Base-by-base conservation (phyloP, 371 early-diverging fungal genomes). In the Furculomyces boomerangus region DNA sequence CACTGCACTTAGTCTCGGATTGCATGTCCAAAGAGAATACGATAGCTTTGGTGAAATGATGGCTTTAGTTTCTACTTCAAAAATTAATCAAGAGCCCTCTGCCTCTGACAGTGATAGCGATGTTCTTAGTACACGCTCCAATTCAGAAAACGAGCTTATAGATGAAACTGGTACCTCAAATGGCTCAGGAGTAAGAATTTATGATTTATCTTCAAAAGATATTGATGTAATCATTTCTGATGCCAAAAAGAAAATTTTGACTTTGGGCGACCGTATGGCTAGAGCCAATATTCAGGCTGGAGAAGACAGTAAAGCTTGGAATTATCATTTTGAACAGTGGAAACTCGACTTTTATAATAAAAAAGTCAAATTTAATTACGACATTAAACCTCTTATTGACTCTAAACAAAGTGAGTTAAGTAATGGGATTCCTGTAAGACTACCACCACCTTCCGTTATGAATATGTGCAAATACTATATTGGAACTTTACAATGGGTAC, bases 401-500 rank as follows among this genome's bases (percentile, higher is more conserved):
- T 57, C 57, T 22, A 47, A 18, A 3, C 16, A 50, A n/a, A 53
- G 37, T 0, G 3, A 13, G 0, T 1, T 43, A 22, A 32, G 30
- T 2, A 29, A 56, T 20, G 65, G 55, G 0, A 62, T 62, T 49
- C 16, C 16, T n/a, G 66, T 67, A 53, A 63, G 60, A 13, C 1
- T 30, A 3, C 64, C 64, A 14, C 57, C 65, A 2, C 66, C 73
- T 13, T 61, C 75, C 13, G 72, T 86, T 57, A 76, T 79, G 20
- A 56, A 57, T 1, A 62, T 95, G 52, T 77, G 87, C 29, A 66
- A 74, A 51, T 70, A 81, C 39, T 99, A 99, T 65, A 71, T 97
- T 2, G 80, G 81, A 57, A 93, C 97, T 20, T 68, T 95, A 50
- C 93, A 94, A 64, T 99, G 99, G 99, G 90, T 97, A 10, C 75